Evolutionary conservation across 2,329 filamentous ascomycete species (phyloP).

Genomic region (Nectriaceae sp.): DNA sequence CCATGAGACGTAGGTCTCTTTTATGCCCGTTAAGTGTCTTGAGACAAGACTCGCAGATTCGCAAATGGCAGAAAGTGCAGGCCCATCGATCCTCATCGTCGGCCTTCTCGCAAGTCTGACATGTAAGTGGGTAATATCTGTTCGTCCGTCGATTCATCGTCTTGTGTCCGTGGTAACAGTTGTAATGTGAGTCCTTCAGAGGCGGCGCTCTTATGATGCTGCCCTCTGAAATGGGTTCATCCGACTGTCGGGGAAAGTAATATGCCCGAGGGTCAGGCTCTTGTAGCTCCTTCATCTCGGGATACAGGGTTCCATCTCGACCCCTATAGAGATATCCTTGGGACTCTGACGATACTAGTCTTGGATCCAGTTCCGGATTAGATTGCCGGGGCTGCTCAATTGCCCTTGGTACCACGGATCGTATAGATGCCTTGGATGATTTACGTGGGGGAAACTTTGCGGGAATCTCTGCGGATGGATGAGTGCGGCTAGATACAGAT

Average conservation of each 20-base stretch:
- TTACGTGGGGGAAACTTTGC: conserved; percentile 34
- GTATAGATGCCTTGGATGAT: conserved; percentile 34
- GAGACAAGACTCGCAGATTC: conserved; percentile 52
- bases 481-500: conserved; percentile 16
- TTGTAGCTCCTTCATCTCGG: conserved; percentile 39
- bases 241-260: conserved; percentile 39
- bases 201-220: conserved; percentile 44
- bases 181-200: conserved; percentile 45
- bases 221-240: conserved; percentile 31
- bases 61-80: conserved; percentile 53
- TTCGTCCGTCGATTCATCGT: conserved; percentile 52
- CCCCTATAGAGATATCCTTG: conserved; percentile 38
- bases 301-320: conserved; percentile 42
- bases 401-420: conserved; percentile 18
- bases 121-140: conserved; percentile 51
- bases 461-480: conserved; percentile 19
- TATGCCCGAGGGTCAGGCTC: conserved; percentile 38
- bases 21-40: conserved; percentile 42
- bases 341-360: conserved; percentile 35
- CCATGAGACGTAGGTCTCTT: conserved; percentile 44
- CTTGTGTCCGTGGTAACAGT: conserved; percentile 50
- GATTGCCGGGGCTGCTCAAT: conserved; percentile 25
- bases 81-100: conserved; percentile 48
- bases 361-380: conserved; percentile 29
- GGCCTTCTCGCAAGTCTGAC: conserved; percentile 52